Evolutionary conservation across 2,329 filamentous ascomycete species (phyloP).

Genomic region (Curvularia hawaiiensis): DNA sequence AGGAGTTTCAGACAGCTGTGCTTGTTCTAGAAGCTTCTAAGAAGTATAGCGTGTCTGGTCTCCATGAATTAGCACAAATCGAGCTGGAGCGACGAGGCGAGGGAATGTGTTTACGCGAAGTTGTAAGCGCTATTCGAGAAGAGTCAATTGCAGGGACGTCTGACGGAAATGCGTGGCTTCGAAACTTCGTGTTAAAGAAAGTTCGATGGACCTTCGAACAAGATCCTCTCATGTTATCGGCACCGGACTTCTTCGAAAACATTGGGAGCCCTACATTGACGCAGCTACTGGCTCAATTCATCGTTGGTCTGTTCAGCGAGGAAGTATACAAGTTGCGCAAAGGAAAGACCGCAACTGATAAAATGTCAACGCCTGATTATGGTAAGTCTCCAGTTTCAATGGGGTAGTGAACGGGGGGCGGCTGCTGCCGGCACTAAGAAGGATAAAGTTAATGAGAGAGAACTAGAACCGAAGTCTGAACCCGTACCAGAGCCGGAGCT

Average conservation of each 20-base stretch:
- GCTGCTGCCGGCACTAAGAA: no score
- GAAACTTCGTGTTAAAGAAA: background rate
- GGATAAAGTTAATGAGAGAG: no score
- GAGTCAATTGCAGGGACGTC: background rate
- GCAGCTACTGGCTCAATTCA: background rate
- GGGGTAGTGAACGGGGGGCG: no score
- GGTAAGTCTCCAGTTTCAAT: no score
- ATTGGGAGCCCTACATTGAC: conserved; percentile 6
- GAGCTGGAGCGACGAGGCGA: conserved; percentile 6
- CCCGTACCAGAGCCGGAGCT: conserved; percentile 5
- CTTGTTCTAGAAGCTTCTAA: conserved; percentile 1
- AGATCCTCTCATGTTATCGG: background rate
- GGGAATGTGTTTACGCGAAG: conserved; percentile 1
- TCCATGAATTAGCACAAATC: conserved; percentile 2
- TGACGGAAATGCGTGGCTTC: conserved; percentile 2
- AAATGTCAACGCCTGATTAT: background rate
- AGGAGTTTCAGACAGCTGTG: conserved; percentile 7
- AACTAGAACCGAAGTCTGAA: conserved; percentile 24
- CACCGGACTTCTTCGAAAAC: conserved; percentile 5
- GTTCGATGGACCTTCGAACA: conserved; percentile 6
- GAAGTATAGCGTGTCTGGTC: conserved; percentile 4
- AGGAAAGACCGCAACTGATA: background rate
- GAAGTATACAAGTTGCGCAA: background rate
- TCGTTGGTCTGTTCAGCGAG: conserved; percentile 2
- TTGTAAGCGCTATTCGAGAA: conserved; percentile 6